Evolutionary conservation across 148 eudicot genomes (phyloP).

Genomic region (Polygonum aviculare): DNA sequence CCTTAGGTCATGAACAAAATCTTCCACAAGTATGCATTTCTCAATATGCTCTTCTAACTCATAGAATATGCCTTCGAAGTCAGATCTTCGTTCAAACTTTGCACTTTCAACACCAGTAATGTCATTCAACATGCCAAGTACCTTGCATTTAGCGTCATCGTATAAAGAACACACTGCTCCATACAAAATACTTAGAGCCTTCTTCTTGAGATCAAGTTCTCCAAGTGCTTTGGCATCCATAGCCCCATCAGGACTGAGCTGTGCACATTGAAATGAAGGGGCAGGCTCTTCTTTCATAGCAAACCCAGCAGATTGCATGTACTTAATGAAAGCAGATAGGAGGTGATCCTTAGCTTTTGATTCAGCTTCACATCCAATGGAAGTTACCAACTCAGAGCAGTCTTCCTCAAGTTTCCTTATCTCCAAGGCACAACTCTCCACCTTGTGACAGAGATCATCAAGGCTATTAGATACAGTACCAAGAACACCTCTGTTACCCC

Average conservation of each 20-base stretch:
- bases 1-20: conserved; percentile 55
- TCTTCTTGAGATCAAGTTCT: conserved; percentile 42
- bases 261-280: conserved; percentile 22
- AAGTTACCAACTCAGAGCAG: conserved; percentile 54
- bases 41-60: conserved; percentile 71
- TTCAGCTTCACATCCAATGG: conserved; percentile 66
- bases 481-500: conserved; percentile 36
- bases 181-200: conserved; percentile 33
- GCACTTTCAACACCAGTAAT: conserved; percentile 24
- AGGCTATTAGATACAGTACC: conserved; percentile 37
- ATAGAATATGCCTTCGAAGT: conserved; percentile 35
- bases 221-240: conserved; percentile 25
- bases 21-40: conserved; percentile 59
- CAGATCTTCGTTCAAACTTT: conserved; percentile 25
- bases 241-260: conserved; percentile 23
- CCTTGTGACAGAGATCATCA: conserved; percentile 56
- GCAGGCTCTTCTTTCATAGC: conserved; percentile 33
- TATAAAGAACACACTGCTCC: conserved; percentile 54
- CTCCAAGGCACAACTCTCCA: conserved; percentile 68
- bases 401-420: conserved; percentile 72
- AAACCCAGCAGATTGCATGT: conserved; percentile 49
- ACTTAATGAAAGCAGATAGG: conserved; percentile 55
- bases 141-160: conserved; percentile 47
- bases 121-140: conserved; percentile 34
- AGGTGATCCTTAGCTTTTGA: conserved; percentile 58